Evolutionary conservation across 768 basidiomycete genomes (phyloP).

Genomic region (Pholiota microspora): DNA sequence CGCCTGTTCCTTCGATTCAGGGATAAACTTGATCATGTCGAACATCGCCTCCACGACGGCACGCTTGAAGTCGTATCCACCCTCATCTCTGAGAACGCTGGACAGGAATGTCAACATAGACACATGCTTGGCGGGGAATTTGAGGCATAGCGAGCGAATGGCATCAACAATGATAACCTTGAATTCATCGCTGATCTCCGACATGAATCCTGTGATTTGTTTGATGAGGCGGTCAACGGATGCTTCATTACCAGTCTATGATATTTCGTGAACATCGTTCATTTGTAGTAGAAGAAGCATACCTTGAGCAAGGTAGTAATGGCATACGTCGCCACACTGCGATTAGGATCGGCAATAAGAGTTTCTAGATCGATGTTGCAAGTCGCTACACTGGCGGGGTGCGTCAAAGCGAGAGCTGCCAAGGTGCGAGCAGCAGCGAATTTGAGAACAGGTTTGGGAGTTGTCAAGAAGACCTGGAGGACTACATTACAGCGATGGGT

Average conservation of each 20-base stretch:
- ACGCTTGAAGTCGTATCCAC: slow-evolving; percentile 99
- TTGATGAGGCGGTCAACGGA: slow-evolving; percentile 99
- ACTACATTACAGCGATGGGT: slow-evolving; percentile 43
- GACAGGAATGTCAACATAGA: slow-evolving; percentile 98
- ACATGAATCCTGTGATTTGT: slow-evolving; percentile 98
- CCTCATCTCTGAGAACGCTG: slow-evolving; percentile 95
- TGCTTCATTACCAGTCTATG: slow-evolving; percentile 95
- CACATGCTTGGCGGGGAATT: slow-evolving; percentile 95
- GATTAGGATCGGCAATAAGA: slow-evolving; percentile 92
- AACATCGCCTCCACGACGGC: slow-evolving; percentile 99
- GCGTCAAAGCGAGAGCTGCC: slow-evolving; percentile 80
- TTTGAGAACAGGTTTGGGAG: slow-evolving; percentile 92
- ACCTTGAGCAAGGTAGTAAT: slow-evolving; percentile 98
- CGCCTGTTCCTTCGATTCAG: slow-evolving; percentile 95
- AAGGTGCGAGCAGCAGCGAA: slow-evolving; percentile 97
- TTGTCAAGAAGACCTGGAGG: slow-evolving; percentile 92
- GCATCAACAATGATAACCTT: slow-evolving; percentile 99
- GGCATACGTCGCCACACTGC: slow-evolving; percentile 96
- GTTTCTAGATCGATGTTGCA: slow-evolving; percentile 98
- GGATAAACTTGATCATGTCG: slow-evolving; percentile 99
- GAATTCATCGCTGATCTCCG: slow-evolving; percentile 99
- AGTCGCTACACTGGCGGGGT: slow-evolving; percentile 82
- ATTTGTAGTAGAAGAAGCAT: slow-evolving; percentile 3
- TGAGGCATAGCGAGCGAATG: slow-evolving; percentile 96
- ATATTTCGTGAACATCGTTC: slow-evolving; percentile 3